Conservation (phyloP, 2,329 filamentous ascomycete genomes). For the Exophiala spinifera region DNA sequence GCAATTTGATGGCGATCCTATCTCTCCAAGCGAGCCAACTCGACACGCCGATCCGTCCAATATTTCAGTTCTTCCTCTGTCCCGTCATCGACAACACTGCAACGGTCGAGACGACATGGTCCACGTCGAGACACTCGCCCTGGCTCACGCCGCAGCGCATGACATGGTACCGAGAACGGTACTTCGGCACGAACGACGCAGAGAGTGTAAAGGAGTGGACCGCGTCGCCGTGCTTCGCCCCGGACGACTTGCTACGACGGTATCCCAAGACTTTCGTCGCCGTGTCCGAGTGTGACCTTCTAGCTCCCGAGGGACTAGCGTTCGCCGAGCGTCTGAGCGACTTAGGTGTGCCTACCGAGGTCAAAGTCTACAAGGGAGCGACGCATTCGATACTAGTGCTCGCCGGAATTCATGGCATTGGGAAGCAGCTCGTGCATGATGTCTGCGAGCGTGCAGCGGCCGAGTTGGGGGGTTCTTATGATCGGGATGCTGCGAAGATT, state of each 20-base stretch:
- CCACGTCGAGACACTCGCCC: slow-evolving; percentile 27
- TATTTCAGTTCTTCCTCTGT: slow-evolving; percentile 53
- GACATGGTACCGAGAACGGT: slow-evolving; percentile 55
- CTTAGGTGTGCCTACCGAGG: slow-evolving; percentile 43
- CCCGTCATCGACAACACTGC: slow-evolving; percentile 59
- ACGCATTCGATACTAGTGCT: slow-evolving; percentile 57
- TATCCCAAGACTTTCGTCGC: slow-evolving; percentile 52
- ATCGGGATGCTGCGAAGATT: no score
- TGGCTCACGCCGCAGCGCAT: slow-evolving; percentile 38
- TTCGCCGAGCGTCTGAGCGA: slow-evolving; percentile 48
- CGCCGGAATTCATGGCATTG: slow-evolving; percentile 39
- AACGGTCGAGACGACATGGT: slow-evolving; percentile 29
- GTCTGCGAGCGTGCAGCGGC: no score
- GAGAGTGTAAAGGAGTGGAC: slow-evolving; percentile 45
- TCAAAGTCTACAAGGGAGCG: slow-evolving; percentile 53
- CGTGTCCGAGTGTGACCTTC: slow-evolving; percentile 55
- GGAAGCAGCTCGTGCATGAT: not conserved
- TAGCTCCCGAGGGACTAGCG: slow-evolving; percentile 51
- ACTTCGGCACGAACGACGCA: slow-evolving; percentile 44
- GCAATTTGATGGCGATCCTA: slow-evolving; percentile 51
- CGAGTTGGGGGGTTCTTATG: no score
- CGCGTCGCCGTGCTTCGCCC: slow-evolving; percentile 53
- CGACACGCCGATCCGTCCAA: slow-evolving; percentile 35
- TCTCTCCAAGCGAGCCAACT: slow-evolving; percentile 44
- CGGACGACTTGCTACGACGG: slow-evolving; percentile 46